Evolutionary conservation across 2,329 filamentous ascomycete genomes (phyloP), one percentile per base, ranked within the genome.

Genomic region (Fusarium metavorans): DNA sequence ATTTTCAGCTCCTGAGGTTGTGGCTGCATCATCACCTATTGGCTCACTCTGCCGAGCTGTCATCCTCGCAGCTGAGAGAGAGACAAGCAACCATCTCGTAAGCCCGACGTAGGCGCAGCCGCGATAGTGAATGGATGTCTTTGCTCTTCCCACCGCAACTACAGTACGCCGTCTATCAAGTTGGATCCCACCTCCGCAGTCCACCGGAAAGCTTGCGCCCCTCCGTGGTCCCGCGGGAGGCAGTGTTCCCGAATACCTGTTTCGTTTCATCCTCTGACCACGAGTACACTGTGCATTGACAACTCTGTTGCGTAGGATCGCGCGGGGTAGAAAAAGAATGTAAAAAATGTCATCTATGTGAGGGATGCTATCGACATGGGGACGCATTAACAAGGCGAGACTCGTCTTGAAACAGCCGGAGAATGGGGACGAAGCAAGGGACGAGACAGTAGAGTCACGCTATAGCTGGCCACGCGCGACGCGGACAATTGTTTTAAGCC

Each of bases 301-400:
- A 27, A 14, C 23, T 13, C 13, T 20, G 5, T 43, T 32, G 32
- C 45, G 59, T 56, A 60, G 60, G 59, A 72, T 73, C 58, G 66
- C 58, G 66, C 39, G 66, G 62, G 66, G 66, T 67, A 58, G 32
- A 48, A 39, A 39, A 25, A 35, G 50, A 58, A 58, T 62, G 41
- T n/a, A 3, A 11, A 52, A 52, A 32, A 30, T 50, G 32, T 48
- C 43, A 50, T 45, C 72, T 72, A 75, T 75, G 72, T 69, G 71
- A 74, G 68, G 72, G 60, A 69, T 72, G 34, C n/a, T 74, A 72
- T 73, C 23, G 68, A 72, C 52, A 64, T 69, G 72, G 72, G 67
- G 48, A 52, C 58, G 34, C 41, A 45, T 23, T 45, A 48, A 39
- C 23, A 41, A 30, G 23, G 35, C 35, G 34, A 39, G 18, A 52